Base-by-base conservation (phyloP, 2,329 filamentous ascomycete species). In the Colletotrichum tanaceti region DNA sequence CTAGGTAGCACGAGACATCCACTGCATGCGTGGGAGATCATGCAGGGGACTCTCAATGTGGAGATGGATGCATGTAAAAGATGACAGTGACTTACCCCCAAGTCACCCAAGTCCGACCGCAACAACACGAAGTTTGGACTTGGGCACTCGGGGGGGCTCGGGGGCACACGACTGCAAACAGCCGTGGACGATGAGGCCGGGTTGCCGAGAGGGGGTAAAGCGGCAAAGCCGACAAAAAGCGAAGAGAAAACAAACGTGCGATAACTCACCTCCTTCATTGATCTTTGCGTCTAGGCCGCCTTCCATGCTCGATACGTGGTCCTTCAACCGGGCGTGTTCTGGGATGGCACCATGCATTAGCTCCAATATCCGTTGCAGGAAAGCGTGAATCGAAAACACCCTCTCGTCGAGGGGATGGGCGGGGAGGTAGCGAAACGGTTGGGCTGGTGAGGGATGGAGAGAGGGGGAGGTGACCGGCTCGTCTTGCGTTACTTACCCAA, bases 261-360 rank as follows among this genome's bases (percentile, higher is more conserved):
- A 46, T 49, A 70, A 86, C 92, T 85, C 83, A 94, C 93, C 96
- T 86, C 92, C 96, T 91, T 99, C 97, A 75, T 97, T 87, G 71
- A 99, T 90, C 77, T 88, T 91, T 58, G 95, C 93, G 80, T 98
- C 96, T 20, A 99, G 87, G 73, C 94, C 93, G 71, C 94, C 94
- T 52, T 91, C 88, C 94, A 99, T 97, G 72, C 85, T 88, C 3
- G 90, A 83, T 70, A 99, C 88, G 80, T 98, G 93, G 70, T 97
- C 94, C 79, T 96, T 97, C 65, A 99, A 85, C 75, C 95, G 91
- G 68, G 96, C 96, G 81, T 98, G 95, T 78, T 98, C 94, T 93
- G 75, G 74, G 72, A 73, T 73, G 71, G 68, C 54, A 71, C 63
- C 65, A 70, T 63, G 74, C 73, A 80, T 83, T 81, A 86, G 82